Conservation (phyloP, 805 yeast genomes). For the Spathaspora passalidarum region DNA sequence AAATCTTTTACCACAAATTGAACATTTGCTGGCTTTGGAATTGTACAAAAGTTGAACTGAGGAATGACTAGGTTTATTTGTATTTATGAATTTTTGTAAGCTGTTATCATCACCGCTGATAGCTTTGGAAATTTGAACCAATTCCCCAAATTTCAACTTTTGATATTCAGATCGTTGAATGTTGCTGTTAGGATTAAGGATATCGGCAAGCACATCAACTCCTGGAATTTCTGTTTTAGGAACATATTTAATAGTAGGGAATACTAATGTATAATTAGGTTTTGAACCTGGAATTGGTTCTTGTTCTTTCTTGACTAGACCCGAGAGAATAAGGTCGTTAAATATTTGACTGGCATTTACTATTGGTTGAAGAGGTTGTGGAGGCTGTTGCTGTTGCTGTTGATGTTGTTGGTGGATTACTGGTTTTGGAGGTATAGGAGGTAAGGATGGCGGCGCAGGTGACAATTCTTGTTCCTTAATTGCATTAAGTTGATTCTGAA, state of each 20-base stretch:
- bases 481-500: conserved; percentile 35
- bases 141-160: conserved; percentile 29
- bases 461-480: conserved; percentile 32
- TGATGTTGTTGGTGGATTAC: conserved; percentile 5
- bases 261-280: conserved; percentile 28
- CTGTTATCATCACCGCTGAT: conserved; percentile 7
- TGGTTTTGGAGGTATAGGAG: background rate
- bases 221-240: conserved; percentile 15
- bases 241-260: conserved; percentile 30
- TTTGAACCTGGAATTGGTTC: conserved; percentile 37
- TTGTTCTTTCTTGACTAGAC: conserved; percentile 39
- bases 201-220: conserved; percentile 20
- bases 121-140: conserved; percentile 23
- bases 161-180: conserved; percentile 31
- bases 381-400: background rate
- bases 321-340: conserved; percentile 30
- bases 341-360: conserved; percentile 26
- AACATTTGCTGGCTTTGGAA: conserved; percentile 75
- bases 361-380: conserved; percentile 7
- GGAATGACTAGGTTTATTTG: conserved; percentile 29
- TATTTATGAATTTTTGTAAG: conserved; percentile 37
- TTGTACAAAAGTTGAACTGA: conserved; percentile 47
- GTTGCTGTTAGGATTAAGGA: conserved; percentile 14
- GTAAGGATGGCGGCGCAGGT: conserved; percentile 2
- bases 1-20: conserved; percentile 87